Base-by-base conservation (phyloP, 805 yeast genomes). In the Barnettozyma salicaria region DNA sequence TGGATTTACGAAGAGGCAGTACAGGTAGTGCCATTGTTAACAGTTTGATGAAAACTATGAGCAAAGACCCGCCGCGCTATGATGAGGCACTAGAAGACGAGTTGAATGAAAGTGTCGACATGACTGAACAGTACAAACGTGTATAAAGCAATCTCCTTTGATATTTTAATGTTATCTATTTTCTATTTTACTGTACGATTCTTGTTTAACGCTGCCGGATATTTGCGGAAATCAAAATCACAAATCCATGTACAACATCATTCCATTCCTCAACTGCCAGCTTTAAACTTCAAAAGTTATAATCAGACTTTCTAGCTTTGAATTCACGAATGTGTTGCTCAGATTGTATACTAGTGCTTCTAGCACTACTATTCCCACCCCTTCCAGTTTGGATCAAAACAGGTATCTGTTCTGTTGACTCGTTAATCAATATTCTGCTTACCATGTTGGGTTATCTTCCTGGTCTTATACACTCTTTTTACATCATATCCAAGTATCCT, bases 361-460 rank as follows among this genome's bases (percentile, higher is more conserved):
- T 85, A 33, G 84, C 92, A 2, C 70, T 84, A 33, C 56, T 85
- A 49, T 68, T 80, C 50, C 95, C 95, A 1, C 94, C 94, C 1
- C 55, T 85, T 36, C 87, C 95, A 1, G 95, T 85, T 14, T 68
- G 76, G 50, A 61, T 83, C 44, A 80, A 82, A 54, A 67, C 81
- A 37, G 95, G 95, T 3, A 41, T 81, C 36, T 78, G 80, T 44
- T 77, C 89, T 2, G 75, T 78, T 7, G 95, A 85, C 53, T 65
- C 68, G 32, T 57, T 77, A 39, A 80, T 86, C 52, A 85, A 84
- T 59, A 65, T 85, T 32, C 76, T 81, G 6, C 68, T 85, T 21
- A 80, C 87, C 58, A 52, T 74, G 39, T 65, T 85, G 30, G 92
- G 94, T 2, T 78, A 69, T 55, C 53, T 85, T 37, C 95, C 95